Evolutionary conservation across 306 rosid genomes (phyloP), one percentile per base, ranked within the genome.

Genomic region (Sicyos baderoa): DNA sequence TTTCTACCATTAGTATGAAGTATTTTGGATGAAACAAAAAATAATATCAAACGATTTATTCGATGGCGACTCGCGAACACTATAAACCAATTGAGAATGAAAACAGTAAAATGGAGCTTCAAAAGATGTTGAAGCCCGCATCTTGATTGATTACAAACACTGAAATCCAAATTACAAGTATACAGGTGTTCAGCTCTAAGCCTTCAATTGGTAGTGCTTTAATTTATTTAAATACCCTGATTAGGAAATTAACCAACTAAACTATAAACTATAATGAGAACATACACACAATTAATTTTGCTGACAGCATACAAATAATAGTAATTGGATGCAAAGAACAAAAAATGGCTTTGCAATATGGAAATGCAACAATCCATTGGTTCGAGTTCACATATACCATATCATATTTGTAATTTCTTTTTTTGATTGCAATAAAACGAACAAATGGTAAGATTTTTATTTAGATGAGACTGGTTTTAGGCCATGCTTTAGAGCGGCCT

Each of bases 401-500:
- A 50, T 25, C 15, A 42, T 60, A 29, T 72, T 50, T 72, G 67
- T 64, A 71, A 21, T 64, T 69, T 1, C 25, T 1, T 61, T 35
- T 29, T 60, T 17, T 37, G 22, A 15, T 29, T 61, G 67, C 14
- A 61, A 1, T 9, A 23, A 61, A 32, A 37, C 2, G 47, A 37
- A 37, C 5, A 40, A 37, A 42, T 14, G 14, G 67, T 61, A n/a
- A 35, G 23, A 3, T 37, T 37, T 64, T 49, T 16, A 81, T 42
- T 29, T 9, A 85, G 89, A 76, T 1, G 89, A 80, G 4, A 93
- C 89, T 14, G 96, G 97, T 57, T 75, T 83, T 15, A 94, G 63
- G 3, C 99, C 99, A 64, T 90, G 95, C 69, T 87, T 90, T 21
- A 88, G 76, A 12, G 99, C 99, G 14, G 96, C 95, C 48, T 88